Evolutionary conservation across 129 eudicot species (phyloP), one percentile per base, ranked within the genome.

Genomic region (Kitagawia praeruptora): DNA sequence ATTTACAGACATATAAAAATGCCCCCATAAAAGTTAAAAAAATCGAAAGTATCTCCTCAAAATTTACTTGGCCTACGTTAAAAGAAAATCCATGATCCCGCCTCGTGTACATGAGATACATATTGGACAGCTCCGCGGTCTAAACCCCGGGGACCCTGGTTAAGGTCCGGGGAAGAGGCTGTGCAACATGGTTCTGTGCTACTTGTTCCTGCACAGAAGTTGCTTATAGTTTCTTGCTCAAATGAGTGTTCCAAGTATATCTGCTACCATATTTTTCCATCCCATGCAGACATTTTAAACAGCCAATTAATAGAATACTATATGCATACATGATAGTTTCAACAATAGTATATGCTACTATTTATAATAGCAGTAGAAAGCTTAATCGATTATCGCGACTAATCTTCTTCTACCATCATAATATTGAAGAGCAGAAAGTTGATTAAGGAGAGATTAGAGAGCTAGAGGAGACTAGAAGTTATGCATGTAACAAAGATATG

Each of bases 91-190:
- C 34, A 31, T 31, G 34, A 31, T 39, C 41, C 41, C n/a, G n/a
- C n/a, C n/a, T n/a, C n/a, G n/a, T n/a, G n/a, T n/a, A n/a, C n/a
- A n/a, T n/a, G n/a, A n/a, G n/a, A n/a, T n/a, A n/a, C n/a, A n/a
- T n/a, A n/a, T n/a, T n/a, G n/a, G n/a, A n/a, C n/a, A n/a, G n/a
- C n/a, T n/a, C n/a, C n/a, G 41, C 2, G 8, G n/a, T 71, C 58
- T 12, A 8, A 71, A 71, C 63, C 44, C 61, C 13, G 13, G 11
- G 45, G 3, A 64, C 19, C 44, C 45, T 15, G 63, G 8, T 84
- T 84, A 84, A 81, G 85, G 84, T 81, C 85, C 88, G 88, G 63
- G 85, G 85, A 78, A 54, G 85, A 78, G 88, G 85, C 46, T 34
- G 75, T 15, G 27, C 39, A 72, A 40, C 18, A 49, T 18, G 27